phyloP scores from a whole-genome alignment of 495 filamentous ascomycete species.

The Aspergillus ostianus region DNA sequence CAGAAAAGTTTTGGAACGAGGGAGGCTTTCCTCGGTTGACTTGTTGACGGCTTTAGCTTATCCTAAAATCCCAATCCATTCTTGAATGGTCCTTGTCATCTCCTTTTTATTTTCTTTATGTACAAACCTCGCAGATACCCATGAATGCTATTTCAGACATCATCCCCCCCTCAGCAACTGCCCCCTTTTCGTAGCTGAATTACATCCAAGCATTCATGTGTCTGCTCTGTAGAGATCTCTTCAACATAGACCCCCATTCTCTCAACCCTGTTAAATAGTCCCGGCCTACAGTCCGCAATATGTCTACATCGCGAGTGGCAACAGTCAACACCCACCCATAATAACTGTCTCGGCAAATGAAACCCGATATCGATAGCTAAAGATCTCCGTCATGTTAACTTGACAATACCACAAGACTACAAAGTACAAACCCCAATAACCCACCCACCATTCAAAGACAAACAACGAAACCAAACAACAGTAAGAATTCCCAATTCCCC shows the following conservation, averaged over 20 bases:
- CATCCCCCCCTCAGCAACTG: constrained; percentile 13
- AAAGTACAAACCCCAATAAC: constrained; percentile 10
- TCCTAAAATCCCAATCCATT: constrained; percentile 25
- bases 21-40: constrained; percentile 14
- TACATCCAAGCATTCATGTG: constrained; percentile 26
- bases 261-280: neutral
- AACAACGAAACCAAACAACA: neutral
- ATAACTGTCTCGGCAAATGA: no score
- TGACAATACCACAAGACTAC: no score
- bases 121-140: constrained; percentile 50
- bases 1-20: constrained; percentile 1
- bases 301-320: no score
- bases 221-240: constrained; percentile 11
- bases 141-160: constrained; percentile 47
- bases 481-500: constrained; percentile 1
- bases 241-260: neutral
- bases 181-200: constrained; percentile 4
- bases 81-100: constrained; percentile 16
- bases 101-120: constrained; percentile 29
- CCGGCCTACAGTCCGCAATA: no score
- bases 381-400: no score
- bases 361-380: no score
- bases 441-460: constrained; percentile 1
- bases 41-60: constrained; percentile 39
- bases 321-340: no score